Percentiles rank a stretch among this genome's conserved stretches.
These are phyloP conservation scores for Coemansia sp. DNA, from an alignment of 192 early-diverging fungal genomes.

Conservation along the genomic window DNA sequence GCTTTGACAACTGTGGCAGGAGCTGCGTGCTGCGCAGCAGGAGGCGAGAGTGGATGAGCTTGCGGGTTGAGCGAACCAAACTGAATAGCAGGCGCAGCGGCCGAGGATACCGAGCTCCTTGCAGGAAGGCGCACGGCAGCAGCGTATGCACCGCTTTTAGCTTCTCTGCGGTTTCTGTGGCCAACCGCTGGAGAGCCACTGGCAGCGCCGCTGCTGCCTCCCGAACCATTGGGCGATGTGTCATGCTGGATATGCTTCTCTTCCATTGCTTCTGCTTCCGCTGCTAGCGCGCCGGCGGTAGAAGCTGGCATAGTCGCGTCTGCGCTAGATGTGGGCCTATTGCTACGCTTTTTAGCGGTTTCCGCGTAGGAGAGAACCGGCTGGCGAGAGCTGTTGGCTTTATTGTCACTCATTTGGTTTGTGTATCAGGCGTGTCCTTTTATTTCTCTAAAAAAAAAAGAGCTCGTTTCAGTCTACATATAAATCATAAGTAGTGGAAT, in stretches of 20 bases:
- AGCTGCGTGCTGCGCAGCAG: conserved; percentile 14
- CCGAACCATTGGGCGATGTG: conserved; percentile 24
- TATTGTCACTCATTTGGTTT: not conserved
- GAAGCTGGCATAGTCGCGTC: not conserved
- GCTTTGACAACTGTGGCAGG: conserved; percentile 18
- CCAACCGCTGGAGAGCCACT: not conserved
- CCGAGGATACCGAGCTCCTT: conserved; percentile 27
- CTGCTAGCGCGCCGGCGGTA: not conserved
- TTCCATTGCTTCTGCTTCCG: conserved; percentile 15
- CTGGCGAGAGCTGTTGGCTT: not conserved
- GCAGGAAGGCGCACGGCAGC: conserved; percentile 46
- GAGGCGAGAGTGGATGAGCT: conserved; percentile 34
- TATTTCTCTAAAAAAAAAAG: not conserved
- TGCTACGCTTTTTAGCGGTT: not conserved
- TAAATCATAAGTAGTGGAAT: not conserved
- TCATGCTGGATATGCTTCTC: conserved; percentile 26
- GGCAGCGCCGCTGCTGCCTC: not conserved
- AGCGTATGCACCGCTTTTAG: conserved; percentile 1
- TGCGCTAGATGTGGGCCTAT: not conserved
- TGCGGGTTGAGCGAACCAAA: conserved; percentile 57
- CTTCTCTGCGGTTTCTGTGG: not conserved
- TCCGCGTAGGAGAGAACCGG: not conserved
- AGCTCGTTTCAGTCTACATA: not conserved
- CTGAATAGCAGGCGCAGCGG: conserved; percentile 43
- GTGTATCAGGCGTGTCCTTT: not conserved